Evolutionary conservation across 805 yeast genomes (phyloP), one percentile per base, ranked within the genome.

Genomic region (Lachancea lanzarotensis): DNA sequence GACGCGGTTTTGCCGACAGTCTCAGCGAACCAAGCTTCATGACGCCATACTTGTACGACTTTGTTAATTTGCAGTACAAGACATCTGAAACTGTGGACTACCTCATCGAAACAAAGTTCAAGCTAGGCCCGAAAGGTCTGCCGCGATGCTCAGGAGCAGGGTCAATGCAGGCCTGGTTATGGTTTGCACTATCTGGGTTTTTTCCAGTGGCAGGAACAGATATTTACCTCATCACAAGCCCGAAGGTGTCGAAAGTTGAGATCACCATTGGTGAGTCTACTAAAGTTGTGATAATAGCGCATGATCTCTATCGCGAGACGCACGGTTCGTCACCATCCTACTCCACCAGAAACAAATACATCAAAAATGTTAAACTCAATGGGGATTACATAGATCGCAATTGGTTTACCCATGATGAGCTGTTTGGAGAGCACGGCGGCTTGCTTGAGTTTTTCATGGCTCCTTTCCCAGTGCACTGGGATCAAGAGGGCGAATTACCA

Each of bases 101-200:
- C 40, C 45, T 67, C 15, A 50, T 66, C 30, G 52, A 58, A 13
- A 11, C 45, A 16, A 54, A 55, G 35, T 66, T 63, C 45, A 42
- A 48, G 18, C 34, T 51, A 1, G 69, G 69, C 2, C 34, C 52
- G 3, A 39, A 37, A n/a, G 68, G 65, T 10, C 46, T 67, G 19
- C 70, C 71, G 5, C 70, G 70, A 1, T 66, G 66, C 43, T 63
- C 69, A 1, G 70, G 66, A 46, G 67, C 65, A 10, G 70, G 70
- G 6, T 67, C 71, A 11, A 66, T 67, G 68, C 69, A 65, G 44
- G 56, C 65, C 2, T 67, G 69, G 68, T 42, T 63, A 13, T 57
- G 65, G 42, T 66, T 65, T 53, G 63, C 56, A 3, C 40, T 66
- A 38, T 47, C 62, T 35, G 71, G 71, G 2, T 34, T 67, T 9